Base-by-base conservation (phyloP, 306 rosid species). In the Pachyrhizus erosus region DNA sequence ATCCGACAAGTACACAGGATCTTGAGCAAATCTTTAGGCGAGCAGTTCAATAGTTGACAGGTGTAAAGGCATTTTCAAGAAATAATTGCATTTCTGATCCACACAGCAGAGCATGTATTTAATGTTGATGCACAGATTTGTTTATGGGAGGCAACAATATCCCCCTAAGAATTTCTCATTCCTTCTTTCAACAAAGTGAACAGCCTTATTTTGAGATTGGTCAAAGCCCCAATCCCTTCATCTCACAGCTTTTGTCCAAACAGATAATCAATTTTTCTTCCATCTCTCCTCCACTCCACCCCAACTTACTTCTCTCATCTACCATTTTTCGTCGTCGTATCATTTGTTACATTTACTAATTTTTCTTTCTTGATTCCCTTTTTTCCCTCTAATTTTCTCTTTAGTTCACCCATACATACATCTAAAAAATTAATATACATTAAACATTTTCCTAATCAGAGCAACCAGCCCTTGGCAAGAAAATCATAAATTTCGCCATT, bases 1-100 rank as follows among this genome's bases (percentile, higher is more conserved):
- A 61, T 21, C 33, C 14, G 51, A 68, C 81, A 52, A 74, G 37
- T 49, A 73, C 9, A 31, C 27, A 34, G 49, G 76, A 69, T 66
- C 52, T 27, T 15, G 55, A 62, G 55, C 17, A 80, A 58, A 33
- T 60, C 26, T 49, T 71, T 14, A 72, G 67, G 55, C 9, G 24
- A 20, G 74, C 49, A 61, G 51, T 73, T 54, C 43, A 68, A 79
- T 39, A 23, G 18, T 13, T 67, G 67, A 51, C 83, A 54, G 23
- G 76, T 66, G 49, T 20, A 65, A 39, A 68, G 40, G 73, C 55
- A 48, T 48, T 45, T 18, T 49, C 5, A 33, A 67, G 67, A 65
- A 24, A 33, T 33, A 17, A 26, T 27, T 57, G 49, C 42, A 78
- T 62, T 61, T 77, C 70, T 61, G 66, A 52, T 42, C 40, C 49